phyloP scores from a whole-genome alignment of 1,139 yeast species.

The Suhomyces panamericanus region DNA sequence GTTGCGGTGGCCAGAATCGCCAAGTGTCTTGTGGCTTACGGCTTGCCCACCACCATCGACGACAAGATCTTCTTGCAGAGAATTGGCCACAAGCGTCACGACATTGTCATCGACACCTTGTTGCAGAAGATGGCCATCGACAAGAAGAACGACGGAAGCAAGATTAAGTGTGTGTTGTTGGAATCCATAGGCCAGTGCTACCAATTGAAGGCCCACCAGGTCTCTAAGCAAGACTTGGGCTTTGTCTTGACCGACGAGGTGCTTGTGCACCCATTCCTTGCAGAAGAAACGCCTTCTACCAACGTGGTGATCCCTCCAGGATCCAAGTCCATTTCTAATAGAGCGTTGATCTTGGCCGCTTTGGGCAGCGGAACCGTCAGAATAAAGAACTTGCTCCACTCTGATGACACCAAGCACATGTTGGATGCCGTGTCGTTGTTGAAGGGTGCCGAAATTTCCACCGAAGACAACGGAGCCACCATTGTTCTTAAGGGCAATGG shows the following conservation, averaged over 20 bases:
- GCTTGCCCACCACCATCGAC: slow-evolving; percentile 75
- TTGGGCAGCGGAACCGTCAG: slow-evolving; percentile 82
- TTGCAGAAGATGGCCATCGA: slow-evolving; percentile 90
- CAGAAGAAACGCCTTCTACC: slow-evolving; percentile 38
- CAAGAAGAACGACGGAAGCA: slow-evolving; percentile 91
- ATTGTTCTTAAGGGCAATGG: slow-evolving; percentile 86
- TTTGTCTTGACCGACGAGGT: slow-evolving; percentile 85
- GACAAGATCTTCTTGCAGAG: slow-evolving; percentile 67
- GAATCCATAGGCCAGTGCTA: slow-evolving; percentile 85
- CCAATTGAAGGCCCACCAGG: slow-evolving; percentile 84
- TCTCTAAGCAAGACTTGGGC: slow-evolving; percentile 75
- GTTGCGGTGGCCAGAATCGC: slow-evolving; percentile 91
- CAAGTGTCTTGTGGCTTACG: slow-evolving; percentile 81
- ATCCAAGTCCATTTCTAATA: slow-evolving; percentile 91
- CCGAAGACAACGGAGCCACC: slow-evolving; percentile 88
- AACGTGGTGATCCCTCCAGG: slow-evolving; percentile 84
- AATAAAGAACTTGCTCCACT: slow-evolving; percentile 82
- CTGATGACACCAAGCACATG: slow-evolving; percentile 97
- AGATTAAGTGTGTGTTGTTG: slow-evolving; percentile 81
- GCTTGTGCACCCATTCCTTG: slow-evolving; percentile 56
- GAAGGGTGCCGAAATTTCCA: slow-evolving; percentile 76
- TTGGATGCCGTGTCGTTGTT: slow-evolving; percentile 77
- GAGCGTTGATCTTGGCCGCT: slow-evolving; percentile 92
- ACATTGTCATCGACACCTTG: slow-evolving; percentile 70
- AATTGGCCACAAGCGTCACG: slow-evolving; percentile 57